Percentiles rank a stretch among this genome's conserved stretches.
These are phyloP conservation scores for Albophoma yamanashiensis DNA, from an alignment of 2,329 filamentous ascomycete species.

Conservation along the genomic window DNA sequence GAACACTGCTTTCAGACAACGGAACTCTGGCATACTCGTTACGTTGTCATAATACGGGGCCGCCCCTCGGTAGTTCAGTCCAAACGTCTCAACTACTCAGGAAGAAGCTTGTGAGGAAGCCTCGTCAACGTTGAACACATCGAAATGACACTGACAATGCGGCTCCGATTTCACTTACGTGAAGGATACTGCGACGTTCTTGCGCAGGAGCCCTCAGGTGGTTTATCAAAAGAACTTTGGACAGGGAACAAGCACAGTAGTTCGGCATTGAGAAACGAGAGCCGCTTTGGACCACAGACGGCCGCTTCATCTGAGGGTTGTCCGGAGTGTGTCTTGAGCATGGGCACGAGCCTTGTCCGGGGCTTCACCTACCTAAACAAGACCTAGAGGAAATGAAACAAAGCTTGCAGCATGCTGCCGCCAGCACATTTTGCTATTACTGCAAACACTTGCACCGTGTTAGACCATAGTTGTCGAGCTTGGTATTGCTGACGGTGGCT, in stretches of 20 bases:
- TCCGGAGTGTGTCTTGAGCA: not conserved
- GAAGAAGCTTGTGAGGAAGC: not conserved
- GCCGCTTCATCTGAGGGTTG: not conserved
- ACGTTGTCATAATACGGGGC: not conserved
- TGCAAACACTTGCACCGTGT: not conserved
- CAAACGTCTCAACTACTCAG: not conserved
- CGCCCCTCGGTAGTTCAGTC: not conserved
- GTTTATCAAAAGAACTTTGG: not conserved
- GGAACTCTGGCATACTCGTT: not conserved
- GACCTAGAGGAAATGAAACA: not conserved
- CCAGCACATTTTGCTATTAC: no score
- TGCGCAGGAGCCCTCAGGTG: not conserved
- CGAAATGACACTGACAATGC: not conserved
- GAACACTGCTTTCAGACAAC: not conserved
- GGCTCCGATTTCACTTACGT: not conserved
- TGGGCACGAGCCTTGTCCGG: not conserved
- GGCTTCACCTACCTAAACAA: not conserved
- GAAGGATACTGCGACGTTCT: not conserved
- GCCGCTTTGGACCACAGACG: not conserved
- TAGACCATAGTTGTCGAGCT: not conserved
- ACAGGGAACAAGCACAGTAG: not conserved
- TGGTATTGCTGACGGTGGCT: not conserved
- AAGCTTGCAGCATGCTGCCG: no score
- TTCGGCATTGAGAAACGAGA: not conserved
- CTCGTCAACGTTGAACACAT: not conserved